phyloP scores from a whole-genome alignment of 352 stramenopile species.

The Pythium phragmiticola region DNA sequence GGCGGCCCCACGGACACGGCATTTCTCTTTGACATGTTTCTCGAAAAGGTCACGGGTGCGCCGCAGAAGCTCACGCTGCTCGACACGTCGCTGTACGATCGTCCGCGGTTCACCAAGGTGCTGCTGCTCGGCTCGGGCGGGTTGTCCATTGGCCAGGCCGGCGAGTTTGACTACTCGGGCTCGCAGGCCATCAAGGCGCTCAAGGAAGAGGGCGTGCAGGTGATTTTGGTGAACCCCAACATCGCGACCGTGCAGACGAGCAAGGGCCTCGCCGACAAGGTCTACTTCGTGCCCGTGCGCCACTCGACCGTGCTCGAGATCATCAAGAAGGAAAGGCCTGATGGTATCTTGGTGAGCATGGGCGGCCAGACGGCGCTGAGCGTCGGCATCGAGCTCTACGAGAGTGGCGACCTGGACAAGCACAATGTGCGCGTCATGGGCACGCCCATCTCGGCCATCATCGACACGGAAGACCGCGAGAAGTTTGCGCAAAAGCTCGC shows the following conservation, averaged over 20 bases:
- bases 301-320: constrained; percentile 81
- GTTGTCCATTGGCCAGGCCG: constrained; percentile 93
- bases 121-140: constrained; percentile 93
- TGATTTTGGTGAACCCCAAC: constrained; percentile 96
- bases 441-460: constrained; percentile 96
- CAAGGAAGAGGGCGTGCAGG: constrained; percentile 90
- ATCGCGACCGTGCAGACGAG: constrained; percentile 96
- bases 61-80: constrained; percentile 80
- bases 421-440: constrained; percentile 95
- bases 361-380: constrained; percentile 98
- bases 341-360: constrained; percentile 98
- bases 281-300: constrained; percentile 94
- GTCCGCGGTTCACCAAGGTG: constrained; percentile 65
- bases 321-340: constrained; percentile 97
- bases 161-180: constrained; percentile 95
- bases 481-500: constrained; percentile 97
- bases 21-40: constrained; percentile 96
- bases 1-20: constrained; percentile 93
- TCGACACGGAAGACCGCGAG: constrained; percentile 98
- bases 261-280: constrained; percentile 77
- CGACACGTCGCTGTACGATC: constrained; percentile 65
- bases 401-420: constrained; percentile 91
- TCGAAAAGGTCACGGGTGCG: constrained; percentile 42
- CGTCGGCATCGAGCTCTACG: constrained; percentile 95
- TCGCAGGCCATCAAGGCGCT: constrained; percentile 96